Percentiles rank a stretch among this genome's conserved stretches.
Conservation (phyloP, 768 basidiomycete species). For the Nevesoporus exiguus region DNA sequence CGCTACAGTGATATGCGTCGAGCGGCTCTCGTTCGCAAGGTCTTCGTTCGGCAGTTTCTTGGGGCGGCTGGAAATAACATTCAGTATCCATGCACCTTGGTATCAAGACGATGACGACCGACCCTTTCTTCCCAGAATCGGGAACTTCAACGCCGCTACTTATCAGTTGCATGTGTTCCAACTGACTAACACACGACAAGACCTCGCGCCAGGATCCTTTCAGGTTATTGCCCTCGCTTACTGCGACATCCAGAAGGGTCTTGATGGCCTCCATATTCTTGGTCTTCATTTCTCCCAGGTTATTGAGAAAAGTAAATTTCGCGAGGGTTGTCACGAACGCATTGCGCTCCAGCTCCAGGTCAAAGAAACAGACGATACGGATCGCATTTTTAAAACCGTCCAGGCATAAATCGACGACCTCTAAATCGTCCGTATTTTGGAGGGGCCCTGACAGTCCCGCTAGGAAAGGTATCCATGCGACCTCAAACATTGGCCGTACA, state of each 20-base stretch:
- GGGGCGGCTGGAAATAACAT: constrained; percentile 28
- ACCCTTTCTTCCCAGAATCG: constrained; percentile 82
- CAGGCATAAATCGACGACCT: constrained; percentile 85
- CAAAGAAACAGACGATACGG: constrained; percentile 94
- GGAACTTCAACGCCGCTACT: constrained; percentile 84
- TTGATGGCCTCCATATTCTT: constrained; percentile 99
- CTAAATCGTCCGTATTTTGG: constrained; percentile 93
- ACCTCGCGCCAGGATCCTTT: constrained; percentile 98
- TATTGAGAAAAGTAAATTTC: constrained; percentile 97
- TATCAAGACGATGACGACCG: constrained; percentile 33
- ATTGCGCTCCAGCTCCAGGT: constrained; percentile 95
- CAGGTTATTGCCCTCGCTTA: constrained; percentile 94
- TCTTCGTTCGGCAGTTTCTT: constrained; percentile 84
- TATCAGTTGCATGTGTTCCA: constrained; percentile 98
- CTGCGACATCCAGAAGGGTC: constrained; percentile 87
- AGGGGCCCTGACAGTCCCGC: constrained; percentile 93
- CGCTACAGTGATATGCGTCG: constrained; percentile 96
- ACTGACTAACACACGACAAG: constrained; percentile 93
- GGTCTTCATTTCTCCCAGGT: constrained; percentile 96
- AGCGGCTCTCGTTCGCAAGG: constrained; percentile 93
- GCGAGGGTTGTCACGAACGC: constrained; percentile 95
- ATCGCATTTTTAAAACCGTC: constrained; percentile 98
- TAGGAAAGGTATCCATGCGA: constrained; percentile 97
- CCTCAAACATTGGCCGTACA: constrained; percentile 98
- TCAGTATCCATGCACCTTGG: constrained; percentile 6